Base-by-base conservation (phyloP, 495 filamentous ascomycete genomes). In the Aspergillus indologenus region DNA sequence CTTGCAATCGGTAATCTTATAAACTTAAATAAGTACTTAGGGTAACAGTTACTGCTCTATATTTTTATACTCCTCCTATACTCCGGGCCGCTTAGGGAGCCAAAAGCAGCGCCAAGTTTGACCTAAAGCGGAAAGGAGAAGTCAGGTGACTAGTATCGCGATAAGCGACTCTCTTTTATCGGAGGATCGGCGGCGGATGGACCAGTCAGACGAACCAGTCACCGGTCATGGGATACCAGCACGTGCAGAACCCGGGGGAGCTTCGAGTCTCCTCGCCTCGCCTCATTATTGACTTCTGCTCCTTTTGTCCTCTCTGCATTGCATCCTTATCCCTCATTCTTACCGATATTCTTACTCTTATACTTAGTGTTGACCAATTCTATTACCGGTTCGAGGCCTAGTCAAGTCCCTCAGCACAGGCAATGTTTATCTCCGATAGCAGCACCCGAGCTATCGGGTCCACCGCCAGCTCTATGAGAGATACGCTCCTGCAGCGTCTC, bases 401-500 rank as follows among this genome's bases (percentile, higher is more conserved):
- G 48, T n/a, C 15, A 7, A n/a, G 15, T 6, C 5, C n/a, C 23
- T 20, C 23, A 24, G 7, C 15, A 26, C 48, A n/a, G 19, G 20
- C 15, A 15, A 51, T 51, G 48, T 18, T 51, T 18, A 29, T 29
- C 18, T 29, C 18, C 23, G 48, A 29, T 51, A 51, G 48, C 48
- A 51, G 23, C 31, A 51, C 34, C 34, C 34, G 48, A 29, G 48
- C 48, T 51, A 51, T 51, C 48, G 48, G 48, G 23, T 53, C 57
- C 59, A 59, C 60, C 48, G 44, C 45, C 20, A 43, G 23, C 58
- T 51, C 40, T 45, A 54, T 60, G 34, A 54, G 42, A 34, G 22
- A 34, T 40, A 23, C 15, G 20, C 40, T 65, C 51, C 57, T 70
- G 45, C 61, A 67, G 60, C 64, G 58, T 20, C 51, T 76, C 50